Evolutionary conservation across 306 rosid species (phyloP), one percentile per base, ranked within the genome.

Genomic region (Fragaria vesca): DNA sequence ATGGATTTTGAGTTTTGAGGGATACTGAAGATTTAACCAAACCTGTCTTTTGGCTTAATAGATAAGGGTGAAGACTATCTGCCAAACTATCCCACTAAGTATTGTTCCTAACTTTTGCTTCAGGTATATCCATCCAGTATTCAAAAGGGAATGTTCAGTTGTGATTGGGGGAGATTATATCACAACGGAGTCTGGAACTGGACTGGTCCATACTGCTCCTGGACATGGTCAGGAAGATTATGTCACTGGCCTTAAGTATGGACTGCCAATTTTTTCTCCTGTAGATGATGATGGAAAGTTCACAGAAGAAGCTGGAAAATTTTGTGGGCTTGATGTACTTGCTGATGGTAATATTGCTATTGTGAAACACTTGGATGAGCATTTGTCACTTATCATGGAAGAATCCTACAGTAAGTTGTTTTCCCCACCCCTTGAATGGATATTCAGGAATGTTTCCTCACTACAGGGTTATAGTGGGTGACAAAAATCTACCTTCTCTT

Each of bases 181-280:
- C 83, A 91, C 97, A 30, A 95, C 91, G 51, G 98, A 91, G 76
- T 84, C 99, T 45, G 99, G 99, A 84, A 95, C 99, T 57, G 99
- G 99, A 71, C 87, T 95, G 78, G 99, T 95, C 81, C 99, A 95
- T 87, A 95, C 97, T 57, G 99, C 99, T 80, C 99, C 99, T 74
- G 99, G 99, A 66, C 99, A 95, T 83, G 99, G 99, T 75, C 99
- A 93, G 82, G 99, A 95, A 81, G 99, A 95, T 81, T 91, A 91
- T 78, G 91, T 87, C 75, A 93, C 97, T 81, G 98, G 99, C 77
- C 89, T 84, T 83, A 95, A 95, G 90, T 91, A 93, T 78, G 97
- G 96, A 73, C 91, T 95, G 69, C 94, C 98, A 66, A 73, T 91
- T 61, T 66, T 91, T 74, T 93, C 97, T 80, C 99, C 99, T 11